Conservation (phyloP, 2,329 filamentous ascomycete genomes). For the Phialophora macrospora region DNA sequence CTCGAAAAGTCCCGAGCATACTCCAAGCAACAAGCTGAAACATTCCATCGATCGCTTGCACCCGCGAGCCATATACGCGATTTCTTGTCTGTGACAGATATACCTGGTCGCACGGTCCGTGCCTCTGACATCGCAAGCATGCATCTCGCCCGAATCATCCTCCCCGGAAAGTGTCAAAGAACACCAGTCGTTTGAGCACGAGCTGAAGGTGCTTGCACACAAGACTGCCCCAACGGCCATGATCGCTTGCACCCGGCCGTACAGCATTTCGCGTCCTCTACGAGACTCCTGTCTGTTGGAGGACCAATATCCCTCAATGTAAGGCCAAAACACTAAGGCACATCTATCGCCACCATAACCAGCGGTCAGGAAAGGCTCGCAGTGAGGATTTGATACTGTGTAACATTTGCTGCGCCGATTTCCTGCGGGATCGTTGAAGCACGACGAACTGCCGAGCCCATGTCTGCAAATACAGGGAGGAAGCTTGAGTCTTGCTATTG, state of each 20-base stretch:
- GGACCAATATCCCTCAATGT: neutral
- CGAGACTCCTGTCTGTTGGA: neutral
- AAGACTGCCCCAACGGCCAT: neutral
- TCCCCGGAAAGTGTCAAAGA: conserved; percentile 1
- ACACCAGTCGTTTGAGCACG: conserved; percentile 32
- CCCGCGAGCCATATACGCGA: conserved; percentile 9
- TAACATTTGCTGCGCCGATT: neutral
- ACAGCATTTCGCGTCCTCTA: neutral
- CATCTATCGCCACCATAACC: neutral
- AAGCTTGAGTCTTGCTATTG: neutral
- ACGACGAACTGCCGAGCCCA: neutral
- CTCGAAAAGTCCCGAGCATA: conserved; percentile 1
- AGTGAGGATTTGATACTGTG: neutral
- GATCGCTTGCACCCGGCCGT: neutral
- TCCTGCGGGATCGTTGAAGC: neutral
- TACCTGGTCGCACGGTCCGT: conserved; percentile 13
- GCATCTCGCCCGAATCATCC: conserved; percentile 23
- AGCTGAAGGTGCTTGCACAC: conserved; percentile 4
- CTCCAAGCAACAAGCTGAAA: conserved; percentile 4
- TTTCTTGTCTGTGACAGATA: conserved; percentile 6
- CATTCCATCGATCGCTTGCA: neutral
- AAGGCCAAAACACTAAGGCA: neutral
- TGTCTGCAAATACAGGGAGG: neutral
- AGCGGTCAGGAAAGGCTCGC: neutral
- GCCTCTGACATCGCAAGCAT: conserved; percentile 7